Evolutionary conservation across 495 filamentous ascomycete species (phyloP).

Genomic region (Tuber aestivum): DNA sequence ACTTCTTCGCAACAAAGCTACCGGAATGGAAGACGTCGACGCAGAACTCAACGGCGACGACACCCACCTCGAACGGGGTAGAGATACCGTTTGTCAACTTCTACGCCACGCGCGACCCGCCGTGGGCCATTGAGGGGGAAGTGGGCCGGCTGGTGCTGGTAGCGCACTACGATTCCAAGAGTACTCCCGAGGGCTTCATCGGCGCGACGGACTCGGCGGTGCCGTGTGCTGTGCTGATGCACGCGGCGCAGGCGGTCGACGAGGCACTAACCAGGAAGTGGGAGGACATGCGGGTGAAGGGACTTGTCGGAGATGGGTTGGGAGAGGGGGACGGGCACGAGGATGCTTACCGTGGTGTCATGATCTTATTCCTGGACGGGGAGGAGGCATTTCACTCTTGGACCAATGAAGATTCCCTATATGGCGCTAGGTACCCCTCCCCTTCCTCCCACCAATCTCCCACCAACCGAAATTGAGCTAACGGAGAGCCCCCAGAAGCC

Average conservation of each 20-base stretch:
- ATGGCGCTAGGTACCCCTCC: constrained; percentile 62
- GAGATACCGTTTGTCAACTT: constrained; percentile 80
- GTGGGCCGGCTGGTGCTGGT: constrained; percentile 76
- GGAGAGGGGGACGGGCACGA: constrained; percentile 53
- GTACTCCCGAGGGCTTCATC: constrained; percentile 78
- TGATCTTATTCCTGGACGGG: constrained; percentile 85
- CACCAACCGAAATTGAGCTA: constrained; percentile 19
- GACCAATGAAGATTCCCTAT: constrained; percentile 74
- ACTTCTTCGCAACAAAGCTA: constrained; percentile 68
- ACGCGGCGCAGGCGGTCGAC: constrained; percentile 74
- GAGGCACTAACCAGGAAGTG: constrained; percentile 72
- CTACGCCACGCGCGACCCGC: constrained; percentile 83
- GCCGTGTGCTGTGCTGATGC: constrained; percentile 87
- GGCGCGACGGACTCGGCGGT: constrained; percentile 90
- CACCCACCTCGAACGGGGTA: constrained; percentile 62
- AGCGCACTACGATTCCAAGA: constrained; percentile 89
- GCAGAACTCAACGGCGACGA: constrained; percentile 79
- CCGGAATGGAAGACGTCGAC: constrained; percentile 73
- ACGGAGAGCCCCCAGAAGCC: constrained; percentile 47
- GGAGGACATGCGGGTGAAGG: constrained; percentile 60
- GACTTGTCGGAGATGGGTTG: constrained; percentile 48
- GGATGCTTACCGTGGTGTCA: constrained; percentile 58
- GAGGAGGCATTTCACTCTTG: constrained; percentile 85
- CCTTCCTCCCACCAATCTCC: too few species aligned
- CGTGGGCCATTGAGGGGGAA: constrained; percentile 66